Evolutionary conservation across 2,329 filamentous ascomycete genomes (phyloP).

Genomic region (Pseudogymnoascus sp.): DNA sequence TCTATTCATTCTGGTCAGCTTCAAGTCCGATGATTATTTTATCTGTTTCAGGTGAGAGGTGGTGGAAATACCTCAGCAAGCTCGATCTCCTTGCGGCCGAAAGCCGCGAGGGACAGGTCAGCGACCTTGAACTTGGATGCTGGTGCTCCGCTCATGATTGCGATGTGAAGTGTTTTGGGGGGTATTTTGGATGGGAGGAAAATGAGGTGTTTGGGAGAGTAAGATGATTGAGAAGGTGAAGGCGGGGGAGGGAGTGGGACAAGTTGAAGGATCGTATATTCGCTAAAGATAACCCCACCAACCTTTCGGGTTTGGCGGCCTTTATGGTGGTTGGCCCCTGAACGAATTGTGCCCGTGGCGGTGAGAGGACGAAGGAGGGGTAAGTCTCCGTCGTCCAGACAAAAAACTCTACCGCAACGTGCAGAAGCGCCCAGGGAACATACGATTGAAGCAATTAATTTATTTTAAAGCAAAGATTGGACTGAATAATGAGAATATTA

Average conservation of each 20-base stretch:
- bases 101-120: constrained; percentile 94
- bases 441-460: background rate
- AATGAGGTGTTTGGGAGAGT: constrained; percentile 8
- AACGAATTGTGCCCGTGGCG: constrained; percentile 1
- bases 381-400: background rate
- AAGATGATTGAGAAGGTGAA: constrained; percentile 6
- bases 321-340: constrained; percentile 4
- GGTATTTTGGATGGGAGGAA: background rate
- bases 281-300: constrained; percentile 10
- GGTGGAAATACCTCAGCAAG: constrained; percentile 61
- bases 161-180: constrained; percentile 9
- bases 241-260: constrained; percentile 7
- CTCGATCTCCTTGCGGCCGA: constrained; percentile 98
- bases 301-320: constrained; percentile 4
- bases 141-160: constrained; percentile 12
- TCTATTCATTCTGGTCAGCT: constrained; percentile 29
- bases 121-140: constrained; percentile 76
- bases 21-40: background rate
- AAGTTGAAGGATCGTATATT: constrained; percentile 6
- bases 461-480: background rate
- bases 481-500: background rate
- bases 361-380: constrained; percentile 1
- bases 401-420: background rate
- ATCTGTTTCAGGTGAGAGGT: background rate
- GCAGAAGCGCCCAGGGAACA: background rate